Conservation (phyloP, 2,329 filamentous ascomycete species). For the Trichoderma atroviride region DNA sequence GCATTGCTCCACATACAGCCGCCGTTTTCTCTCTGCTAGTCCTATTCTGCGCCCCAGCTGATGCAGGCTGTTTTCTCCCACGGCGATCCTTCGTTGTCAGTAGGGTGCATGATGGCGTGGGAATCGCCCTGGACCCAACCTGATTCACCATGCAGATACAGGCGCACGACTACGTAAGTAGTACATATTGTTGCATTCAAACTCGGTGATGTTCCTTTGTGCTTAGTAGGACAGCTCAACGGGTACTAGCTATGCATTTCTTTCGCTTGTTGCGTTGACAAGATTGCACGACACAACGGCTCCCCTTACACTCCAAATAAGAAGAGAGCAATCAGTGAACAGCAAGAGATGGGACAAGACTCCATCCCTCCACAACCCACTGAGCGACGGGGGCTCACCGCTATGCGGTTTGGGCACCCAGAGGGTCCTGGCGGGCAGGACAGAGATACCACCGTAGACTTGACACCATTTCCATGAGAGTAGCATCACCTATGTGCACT, state of each 20-base stretch:
- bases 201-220: not conserved
- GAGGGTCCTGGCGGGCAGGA: constrained; percentile 6
- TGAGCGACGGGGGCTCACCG: not conserved
- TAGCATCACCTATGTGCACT: not conserved
- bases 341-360: not conserved
- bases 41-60: not conserved
- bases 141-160: not conserved
- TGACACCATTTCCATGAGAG: constrained; percentile 1
- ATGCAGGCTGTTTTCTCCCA: constrained; percentile 2
- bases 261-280: not conserved
- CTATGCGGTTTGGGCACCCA: not conserved
- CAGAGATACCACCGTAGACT: not conserved
- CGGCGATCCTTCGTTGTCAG: constrained; percentile 6
- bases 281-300: not conserved
- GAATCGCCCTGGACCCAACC: not conserved
- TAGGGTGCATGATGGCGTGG: not conserved
- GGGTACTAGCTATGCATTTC: not conserved
- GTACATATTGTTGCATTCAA: not conserved
- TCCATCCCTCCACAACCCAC: not conserved
- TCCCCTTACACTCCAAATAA: not conserved
- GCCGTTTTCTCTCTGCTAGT: not conserved
- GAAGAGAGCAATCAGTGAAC: not conserved
- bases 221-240: not conserved
- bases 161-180: not conserved
- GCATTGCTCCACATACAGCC: not conserved